Evolutionary conservation across 2,329 filamentous ascomycete species (phyloP), one percentile per base, ranked within the genome.

Genomic region (Cryphonectria parasitica): DNA sequence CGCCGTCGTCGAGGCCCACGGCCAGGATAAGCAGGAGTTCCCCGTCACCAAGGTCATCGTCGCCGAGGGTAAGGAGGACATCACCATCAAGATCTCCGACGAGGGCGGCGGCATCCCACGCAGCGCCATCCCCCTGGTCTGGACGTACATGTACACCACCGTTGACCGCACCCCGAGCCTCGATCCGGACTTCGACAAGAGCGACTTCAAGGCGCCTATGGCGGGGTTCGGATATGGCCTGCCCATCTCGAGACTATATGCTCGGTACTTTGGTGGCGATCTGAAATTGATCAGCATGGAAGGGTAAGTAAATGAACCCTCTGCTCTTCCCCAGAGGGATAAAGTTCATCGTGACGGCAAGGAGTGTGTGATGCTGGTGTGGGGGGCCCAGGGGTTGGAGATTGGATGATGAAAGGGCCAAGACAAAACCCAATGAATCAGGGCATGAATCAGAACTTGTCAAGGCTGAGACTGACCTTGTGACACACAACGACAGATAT

Each of bases 141-240:
- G 96, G 96, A 99, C 96, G 17, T 99, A 99, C 81, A 99, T 98
- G 96, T 99, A 99, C 81, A 99, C 96, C 49, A 99, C 96, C 2
- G 96, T 99, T 74, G 96, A 98, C 80, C 90, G 95, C 76, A 98
- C 96, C 31, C 96, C 96, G 19, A 97, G 91, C 78, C 84, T 99
- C 73, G 96, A 99, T 78, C 96, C 96, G 0, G 95, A 98, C 80
- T 99, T 98, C 80, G 95, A 99, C 82, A 97, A 98, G 84, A 97
- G 91, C 82, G 96, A 99, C 81, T 99, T 99, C 86, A 98, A 99
- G 82, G 96, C 96, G 17, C 96, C 96, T 1, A 98, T 99, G 96
- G 96, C 96, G 73, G 96, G 96, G 2, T 99, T 98, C 78, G 96
- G 96, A n/a, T 99, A 99, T 78, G 96, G 96, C 22, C 80, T 99